Conservation (phyloP, 2,329 filamentous ascomycete genomes). For the Phaeoacremonium minimum region DNA sequence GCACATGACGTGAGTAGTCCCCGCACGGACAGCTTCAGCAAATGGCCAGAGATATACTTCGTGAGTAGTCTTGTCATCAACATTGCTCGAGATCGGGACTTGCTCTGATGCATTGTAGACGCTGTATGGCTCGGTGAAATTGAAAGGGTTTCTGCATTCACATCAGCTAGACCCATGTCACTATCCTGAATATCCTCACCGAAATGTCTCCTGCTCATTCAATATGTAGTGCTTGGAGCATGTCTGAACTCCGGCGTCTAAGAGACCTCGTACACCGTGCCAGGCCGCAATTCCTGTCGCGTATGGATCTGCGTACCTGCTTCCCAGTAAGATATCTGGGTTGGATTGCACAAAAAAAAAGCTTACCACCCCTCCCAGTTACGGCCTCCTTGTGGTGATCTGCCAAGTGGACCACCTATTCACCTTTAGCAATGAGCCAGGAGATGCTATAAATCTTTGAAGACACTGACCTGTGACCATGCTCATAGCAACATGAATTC, state of each 20-base stretch:
- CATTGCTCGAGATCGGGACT: slow-evolving; percentile 8
- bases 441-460: no score
- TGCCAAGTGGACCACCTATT: slow-evolving; percentile 8
- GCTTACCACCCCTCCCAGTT: not conserved
- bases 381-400: not conserved
- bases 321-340: slow-evolving; percentile 19
- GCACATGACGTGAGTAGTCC: not conserved
- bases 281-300: no score
- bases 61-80: slow-evolving; percentile 36
- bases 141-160: no score
- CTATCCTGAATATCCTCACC: slow-evolving; percentile 49
- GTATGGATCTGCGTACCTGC: slow-evolving; percentile 41
- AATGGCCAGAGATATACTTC: slow-evolving; percentile 50
- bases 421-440: no score
- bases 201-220: slow-evolving; percentile 26
- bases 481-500: not conserved
- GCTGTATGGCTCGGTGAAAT: no score
- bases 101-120: no score
- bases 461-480: no score
- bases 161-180: slow-evolving; percentile 37
- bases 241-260: slow-evolving; percentile 62
- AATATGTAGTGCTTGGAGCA: slow-evolving; percentile 46
- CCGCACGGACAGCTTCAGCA: not conserved
- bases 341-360: not conserved
- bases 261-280: no score